phyloP scores from a whole-genome alignment of 768 basidiomycete genomes.

The Phlebiopsis flavidoalba region DNA sequence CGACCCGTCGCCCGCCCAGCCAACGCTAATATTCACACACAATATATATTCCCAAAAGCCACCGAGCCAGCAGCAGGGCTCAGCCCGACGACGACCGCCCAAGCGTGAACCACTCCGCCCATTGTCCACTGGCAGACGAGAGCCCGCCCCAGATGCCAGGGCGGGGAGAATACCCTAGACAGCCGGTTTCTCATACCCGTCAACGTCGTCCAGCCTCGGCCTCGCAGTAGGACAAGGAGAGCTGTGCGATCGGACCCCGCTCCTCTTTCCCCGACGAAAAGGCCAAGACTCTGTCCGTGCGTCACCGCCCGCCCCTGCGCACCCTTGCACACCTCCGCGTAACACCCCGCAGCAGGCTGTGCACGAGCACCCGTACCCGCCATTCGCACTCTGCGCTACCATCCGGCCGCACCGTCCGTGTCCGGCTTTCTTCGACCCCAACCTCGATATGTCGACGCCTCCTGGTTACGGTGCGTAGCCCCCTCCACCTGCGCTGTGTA shows the following conservation, averaged over 20 bases:
- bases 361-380: background rate
- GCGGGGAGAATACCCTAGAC: no score
- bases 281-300: background rate
- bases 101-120: background rate
- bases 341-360: background rate
- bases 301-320: background rate
- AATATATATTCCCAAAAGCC: no score
- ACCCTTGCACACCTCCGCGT: background rate
- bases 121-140: background rate
- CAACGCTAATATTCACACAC: no score
- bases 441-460: constrained; percentile 22
- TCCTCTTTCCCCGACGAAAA: background rate
- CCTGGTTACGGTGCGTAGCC: constrained; percentile 19
- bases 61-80: no score
- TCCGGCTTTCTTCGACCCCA: constrained; percentile 22
- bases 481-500: background rate
- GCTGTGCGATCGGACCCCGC: background rate
- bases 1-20: no score
- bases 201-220: background rate
- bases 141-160: background rate
- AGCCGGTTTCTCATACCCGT: no score
- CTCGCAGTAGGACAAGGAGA: background rate
- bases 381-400: background rate
- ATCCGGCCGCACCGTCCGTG: constrained; percentile 1
- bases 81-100: no score